Conservation (phyloP, 306 rosid species). For the Cucurbita ficifolia region DNA sequence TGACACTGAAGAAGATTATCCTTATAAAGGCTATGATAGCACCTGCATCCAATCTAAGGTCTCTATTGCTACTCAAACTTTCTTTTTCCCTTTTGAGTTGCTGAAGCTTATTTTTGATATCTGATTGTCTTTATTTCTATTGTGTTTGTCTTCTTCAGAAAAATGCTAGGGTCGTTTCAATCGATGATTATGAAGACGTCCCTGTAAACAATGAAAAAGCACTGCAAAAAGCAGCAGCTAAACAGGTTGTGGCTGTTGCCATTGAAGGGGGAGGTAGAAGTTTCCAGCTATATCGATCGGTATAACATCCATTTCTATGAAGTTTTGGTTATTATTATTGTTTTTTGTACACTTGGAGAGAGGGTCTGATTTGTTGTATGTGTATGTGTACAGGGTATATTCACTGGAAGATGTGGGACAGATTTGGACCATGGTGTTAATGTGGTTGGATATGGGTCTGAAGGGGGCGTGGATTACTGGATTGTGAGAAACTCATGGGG, state of each 20-base stretch:
- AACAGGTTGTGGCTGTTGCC: slow-evolving; percentile 70
- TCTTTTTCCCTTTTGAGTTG: not conserved
- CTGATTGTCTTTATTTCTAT: not conserved
- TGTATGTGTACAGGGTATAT: slow-evolving; percentile 45
- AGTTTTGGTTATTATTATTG: not conserved
- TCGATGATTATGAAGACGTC: slow-evolving; percentile 57
- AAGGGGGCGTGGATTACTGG: slow-evolving; percentile 66
- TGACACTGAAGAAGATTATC: slow-evolving; percentile 71
- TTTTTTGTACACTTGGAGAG: not conserved
- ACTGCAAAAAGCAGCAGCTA: slow-evolving; percentile 54
- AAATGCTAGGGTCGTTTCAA: slow-evolving; percentile 61
- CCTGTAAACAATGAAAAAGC: slow-evolving; percentile 45
- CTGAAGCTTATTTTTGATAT: not conserved
- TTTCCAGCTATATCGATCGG: slow-evolving; percentile 67
- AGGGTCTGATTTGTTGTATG: not conserved
- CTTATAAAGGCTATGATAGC: slow-evolving; percentile 40
- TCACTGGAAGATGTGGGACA: slow-evolving; percentile 62
- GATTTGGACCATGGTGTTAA: slow-evolving; percentile 65
- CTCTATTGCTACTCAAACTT: not conserved
- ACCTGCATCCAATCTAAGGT: slow-evolving; percentile 35
- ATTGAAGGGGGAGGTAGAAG: slow-evolving; percentile 76
- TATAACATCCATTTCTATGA: slow-evolving; percentile 16
- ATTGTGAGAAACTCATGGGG: slow-evolving; percentile 84
- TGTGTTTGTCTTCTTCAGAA: slow-evolving; percentile 26
- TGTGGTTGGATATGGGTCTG: slow-evolving; percentile 72